Evolutionary conservation across 192 early-diverging fungal genomes (phyloP), one percentile per base, ranked within the genome.

Genomic region (Thamnidium elegans): DNA sequence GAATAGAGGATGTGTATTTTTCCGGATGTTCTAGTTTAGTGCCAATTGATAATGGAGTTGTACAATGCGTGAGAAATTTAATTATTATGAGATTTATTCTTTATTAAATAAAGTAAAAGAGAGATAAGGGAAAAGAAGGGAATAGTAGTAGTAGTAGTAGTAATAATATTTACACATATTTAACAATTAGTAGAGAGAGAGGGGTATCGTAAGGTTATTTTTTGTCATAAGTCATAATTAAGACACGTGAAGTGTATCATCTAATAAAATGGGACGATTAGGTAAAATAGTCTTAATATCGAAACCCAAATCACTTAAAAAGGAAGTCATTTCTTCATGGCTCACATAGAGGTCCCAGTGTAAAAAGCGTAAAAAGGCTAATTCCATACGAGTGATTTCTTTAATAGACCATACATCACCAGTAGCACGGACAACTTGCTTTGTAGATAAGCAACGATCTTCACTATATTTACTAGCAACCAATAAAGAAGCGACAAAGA

Each of bases 401-500:
- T 71, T 75, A 42, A 70, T 67, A 36, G 74, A 66, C 74, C 74
- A 75, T 30, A 75, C 68, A 48, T 75, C 68, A 17, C 74, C 74
- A 6, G 74, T 66, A 13, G 74, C 74, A 53, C 56, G 68, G 0
- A 75, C 74, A 9, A 75, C 62, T 44, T 75, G 68, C 34, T 55
- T 66, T 7, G 69, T 67, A 20, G 74, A 69, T 39, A 75, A 21
- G 19, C 63, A 69, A 23, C 70, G 39, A 51, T 75, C 74, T 48
- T 75, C 74, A 36, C 52, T 67, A 31, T 61, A 75, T 63, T 75
- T 75, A 50, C 74, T 75, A 43, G 74, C 74, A 4, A 75, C 74
- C 30, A 75, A 45, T 2, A 75, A 54, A 43, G 69, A 71, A 10
- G 74, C 68, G 9, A 70, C 65, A 63, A 75, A 75, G 19, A 75